Evolutionary conservation across 345 rosid genomes (phyloP).

Genomic region (Corymbia maculata): DNA sequence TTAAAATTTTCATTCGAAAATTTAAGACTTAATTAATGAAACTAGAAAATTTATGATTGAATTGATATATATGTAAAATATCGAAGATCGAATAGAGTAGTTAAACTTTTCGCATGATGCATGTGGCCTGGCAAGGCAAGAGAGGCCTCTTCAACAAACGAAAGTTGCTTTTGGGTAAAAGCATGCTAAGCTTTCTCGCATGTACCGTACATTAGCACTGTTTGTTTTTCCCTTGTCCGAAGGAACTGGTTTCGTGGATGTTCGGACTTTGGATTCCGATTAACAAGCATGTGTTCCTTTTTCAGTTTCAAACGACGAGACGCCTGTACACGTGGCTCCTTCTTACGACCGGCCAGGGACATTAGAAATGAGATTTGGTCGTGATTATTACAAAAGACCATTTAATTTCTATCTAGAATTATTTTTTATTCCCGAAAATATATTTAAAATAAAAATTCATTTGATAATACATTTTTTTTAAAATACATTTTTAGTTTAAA

Average conservation of each 20-base stretch:
- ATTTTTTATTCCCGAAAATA: too few relatives aligned
- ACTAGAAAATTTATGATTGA: too few relatives aligned
- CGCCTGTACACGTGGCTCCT: neutral
- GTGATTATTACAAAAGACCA: neutral
- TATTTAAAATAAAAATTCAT: too few relatives aligned
- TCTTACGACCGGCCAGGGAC: neutral
- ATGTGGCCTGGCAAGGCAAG: neutral
- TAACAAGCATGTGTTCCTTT: neutral
- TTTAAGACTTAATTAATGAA: accelerated
- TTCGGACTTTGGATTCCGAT: neutral
- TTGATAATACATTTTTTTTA: too few relatives aligned
- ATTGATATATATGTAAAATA: accelerated
- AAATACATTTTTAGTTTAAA: too few relatives aligned
- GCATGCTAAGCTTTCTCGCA: too few relatives aligned
- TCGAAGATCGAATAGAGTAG: neutral
- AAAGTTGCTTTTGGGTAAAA: neutral
- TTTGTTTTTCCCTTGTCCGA: neutral
- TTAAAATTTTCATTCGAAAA: too few relatives aligned
- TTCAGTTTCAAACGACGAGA: neutral
- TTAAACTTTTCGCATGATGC: neutral
- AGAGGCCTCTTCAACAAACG: neutral
- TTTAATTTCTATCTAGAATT: neutral
- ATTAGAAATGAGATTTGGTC: neutral
- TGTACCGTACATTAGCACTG: too few relatives aligned
- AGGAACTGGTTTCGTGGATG: neutral